These are phyloP conservation scores for Gossypium raimondii DNA, from an alignment of 345 rosid species.

Conservation along the genomic window DNA sequence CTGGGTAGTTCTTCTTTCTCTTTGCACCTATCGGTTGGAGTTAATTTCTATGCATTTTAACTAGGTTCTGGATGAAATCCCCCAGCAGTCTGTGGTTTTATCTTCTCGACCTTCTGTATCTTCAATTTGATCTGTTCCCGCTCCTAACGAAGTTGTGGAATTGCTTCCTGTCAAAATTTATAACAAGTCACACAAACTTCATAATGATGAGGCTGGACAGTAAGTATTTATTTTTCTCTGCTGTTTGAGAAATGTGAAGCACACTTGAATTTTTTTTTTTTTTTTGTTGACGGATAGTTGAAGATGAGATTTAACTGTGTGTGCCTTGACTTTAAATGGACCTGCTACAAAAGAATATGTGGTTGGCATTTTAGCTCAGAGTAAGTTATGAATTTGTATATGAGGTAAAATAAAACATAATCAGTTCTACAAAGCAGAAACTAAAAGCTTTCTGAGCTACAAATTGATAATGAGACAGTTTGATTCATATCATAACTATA, in stretches of 20 bases:
- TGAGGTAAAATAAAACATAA: neutral
- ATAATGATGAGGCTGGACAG: too few species aligned
- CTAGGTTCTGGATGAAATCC: conserved; percentile 99
- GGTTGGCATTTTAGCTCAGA: neutral
- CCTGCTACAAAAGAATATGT: neutral
- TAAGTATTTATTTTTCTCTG: too few species aligned
- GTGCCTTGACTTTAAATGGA: neutral
- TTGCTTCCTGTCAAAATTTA: too few species aligned
- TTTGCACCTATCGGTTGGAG: conserved; percentile 20
- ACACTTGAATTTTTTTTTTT: neutral
- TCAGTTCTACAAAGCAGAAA: neutral
- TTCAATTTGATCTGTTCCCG: too few species aligned
- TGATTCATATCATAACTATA: too few species aligned
- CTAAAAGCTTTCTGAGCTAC: neutral
- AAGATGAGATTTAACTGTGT: neutral
- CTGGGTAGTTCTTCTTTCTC: neutral
- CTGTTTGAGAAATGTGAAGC: conserved; percentile 15
- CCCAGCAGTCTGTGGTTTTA: conserved; percentile 83
- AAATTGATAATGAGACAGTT: neutral
- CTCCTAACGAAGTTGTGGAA: too few species aligned
- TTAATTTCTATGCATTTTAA: conserved; percentile 27
- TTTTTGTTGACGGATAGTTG: neutral
- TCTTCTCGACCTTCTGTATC: too few species aligned
- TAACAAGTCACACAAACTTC: too few species aligned
- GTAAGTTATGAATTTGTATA: neutral